Evolutionary conservation across 495 filamentous ascomycete species (phyloP).

Genomic region (Daldinia loculata): DNA sequence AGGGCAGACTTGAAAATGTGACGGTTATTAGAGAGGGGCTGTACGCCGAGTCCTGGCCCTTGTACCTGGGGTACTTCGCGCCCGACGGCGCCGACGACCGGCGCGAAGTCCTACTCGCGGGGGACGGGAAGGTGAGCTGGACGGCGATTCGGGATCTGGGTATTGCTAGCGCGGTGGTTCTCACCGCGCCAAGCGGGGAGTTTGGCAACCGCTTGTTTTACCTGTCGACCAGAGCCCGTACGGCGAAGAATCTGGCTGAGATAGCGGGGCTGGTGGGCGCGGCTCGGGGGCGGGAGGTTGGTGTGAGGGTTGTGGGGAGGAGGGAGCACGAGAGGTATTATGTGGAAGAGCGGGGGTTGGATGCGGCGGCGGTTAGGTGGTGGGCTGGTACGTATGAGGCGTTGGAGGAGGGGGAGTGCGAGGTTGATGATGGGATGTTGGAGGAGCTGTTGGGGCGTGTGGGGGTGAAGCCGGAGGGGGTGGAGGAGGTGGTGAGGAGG

Average conservation of each 20-base stretch:
- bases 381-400: constrained; percentile 58
- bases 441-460: constrained; percentile 48
- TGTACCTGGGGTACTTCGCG: constrained; percentile 71
- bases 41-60: constrained; percentile 72
- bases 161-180: constrained; percentile 50
- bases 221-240: constrained; percentile 41
- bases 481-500: constrained; percentile 46
- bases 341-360: constrained; percentile 47
- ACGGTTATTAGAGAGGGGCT: constrained; percentile 70
- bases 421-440: constrained; percentile 52
- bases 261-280: constrained; percentile 47
- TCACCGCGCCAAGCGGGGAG: constrained; percentile 38
- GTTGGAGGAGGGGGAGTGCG: constrained; percentile 53
- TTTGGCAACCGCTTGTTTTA: constrained; percentile 46
- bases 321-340: constrained; percentile 55
- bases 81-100: constrained; percentile 16
- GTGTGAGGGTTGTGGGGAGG: constrained; percentile 39
- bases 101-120: constrained; percentile 48
- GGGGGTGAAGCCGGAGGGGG: constrained; percentile 47
- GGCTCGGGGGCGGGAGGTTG: constrained; percentile 37
- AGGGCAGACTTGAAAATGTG: constrained; percentile 47
- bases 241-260: constrained; percentile 46
- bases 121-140: constrained; percentile 55
- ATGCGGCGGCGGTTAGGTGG: constrained; percentile 51
- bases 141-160: constrained; percentile 57